A percentile compares a stretch with the other conserved stretches of the same genome.
Conservation (phyloP, 2,329 filamentous ascomycete species). For the Trichoderma polysporum region DNA sequence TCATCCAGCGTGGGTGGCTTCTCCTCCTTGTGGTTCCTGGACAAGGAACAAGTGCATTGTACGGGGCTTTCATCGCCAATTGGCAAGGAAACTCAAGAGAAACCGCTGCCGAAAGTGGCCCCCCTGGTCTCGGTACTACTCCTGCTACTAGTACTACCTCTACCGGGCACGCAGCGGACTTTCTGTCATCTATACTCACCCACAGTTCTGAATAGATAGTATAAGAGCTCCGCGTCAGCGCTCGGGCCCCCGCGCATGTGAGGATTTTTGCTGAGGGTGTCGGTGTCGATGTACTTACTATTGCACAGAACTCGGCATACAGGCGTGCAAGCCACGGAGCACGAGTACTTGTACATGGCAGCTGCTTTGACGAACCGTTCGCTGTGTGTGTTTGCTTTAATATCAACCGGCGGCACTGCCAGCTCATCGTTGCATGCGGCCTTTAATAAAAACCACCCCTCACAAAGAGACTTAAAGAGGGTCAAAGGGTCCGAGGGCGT, state of each 20-base stretch:
- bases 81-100: neutral
- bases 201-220: neutral
- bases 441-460: conserved; percentile 35
- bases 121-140: conserved; percentile 19
- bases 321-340: conserved; percentile 10
- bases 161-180: conserved; percentile 10
- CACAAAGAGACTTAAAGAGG: conserved; percentile 11
- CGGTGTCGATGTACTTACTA: neutral
- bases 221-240: conserved; percentile 5
- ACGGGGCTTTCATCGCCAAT: conserved; percentile 4
- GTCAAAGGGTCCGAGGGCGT: conserved; percentile 20
- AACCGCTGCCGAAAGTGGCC: conserved; percentile 5
- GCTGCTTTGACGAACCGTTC: conserved; percentile 12
- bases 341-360: neutral
- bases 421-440: conserved; percentile 75
- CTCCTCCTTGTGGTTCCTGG: conserved; percentile 10
- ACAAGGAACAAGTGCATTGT: neutral
- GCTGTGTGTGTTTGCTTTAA: conserved; percentile 24
- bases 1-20: conserved; percentile 4
- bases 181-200: conserved; percentile 7
- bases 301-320: conserved; percentile 1
- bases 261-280: conserved; percentile 12
- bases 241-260: conserved; percentile 4
- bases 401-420: conserved; percentile 60
- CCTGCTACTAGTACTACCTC: conserved; percentile 12